phyloP scores from a whole-genome alignment of 163 green algal species.

The Coccomyxa subellipsoidea region DNA sequence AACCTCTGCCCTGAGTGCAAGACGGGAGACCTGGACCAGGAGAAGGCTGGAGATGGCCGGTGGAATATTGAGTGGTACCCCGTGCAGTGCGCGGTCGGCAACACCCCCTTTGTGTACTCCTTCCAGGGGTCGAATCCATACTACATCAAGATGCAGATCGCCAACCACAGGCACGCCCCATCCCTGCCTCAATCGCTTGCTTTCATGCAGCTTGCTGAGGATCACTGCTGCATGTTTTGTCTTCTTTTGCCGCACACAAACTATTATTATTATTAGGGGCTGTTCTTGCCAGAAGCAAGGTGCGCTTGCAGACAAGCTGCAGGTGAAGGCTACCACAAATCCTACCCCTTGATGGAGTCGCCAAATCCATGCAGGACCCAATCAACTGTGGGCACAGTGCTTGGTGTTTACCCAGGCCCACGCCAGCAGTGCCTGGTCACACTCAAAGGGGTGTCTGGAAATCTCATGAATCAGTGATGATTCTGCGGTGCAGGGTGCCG shows the following conservation, averaged over 20 bases:
- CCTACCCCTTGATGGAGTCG: no score
- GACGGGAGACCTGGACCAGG: slow-evolving; percentile 26
- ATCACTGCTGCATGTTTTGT: background rate
- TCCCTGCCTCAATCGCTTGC: background rate
- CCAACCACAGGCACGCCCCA: slow-evolving; percentile 21
- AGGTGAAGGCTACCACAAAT: no score
- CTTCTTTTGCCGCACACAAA: background rate
- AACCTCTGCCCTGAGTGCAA: slow-evolving; percentile 29
- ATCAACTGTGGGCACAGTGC: no score
- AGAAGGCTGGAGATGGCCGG: slow-evolving; percentile 20
- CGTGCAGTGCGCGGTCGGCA: slow-evolving; percentile 31
- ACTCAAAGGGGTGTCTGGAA: no score
- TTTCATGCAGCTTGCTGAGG: background rate
- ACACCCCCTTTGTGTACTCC: slow-evolving; percentile 20
- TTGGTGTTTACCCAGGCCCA: no score
- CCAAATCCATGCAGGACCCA: no score
- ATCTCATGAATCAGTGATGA: no score
- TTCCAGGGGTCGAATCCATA: slow-evolving; percentile 26
- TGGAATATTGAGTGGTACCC: slow-evolving; percentile 21
- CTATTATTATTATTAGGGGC: no score
- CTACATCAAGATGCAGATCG: slow-evolving; percentile 33
- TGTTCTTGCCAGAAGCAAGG: no score
- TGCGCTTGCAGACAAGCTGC: no score
- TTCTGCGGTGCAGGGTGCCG: slow-evolving; percentile 4
- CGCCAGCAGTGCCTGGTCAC: no score